Evolutionary conservation across 179 eudicot species (phyloP).

Genomic region (Monotropa hypopitys): DNA sequence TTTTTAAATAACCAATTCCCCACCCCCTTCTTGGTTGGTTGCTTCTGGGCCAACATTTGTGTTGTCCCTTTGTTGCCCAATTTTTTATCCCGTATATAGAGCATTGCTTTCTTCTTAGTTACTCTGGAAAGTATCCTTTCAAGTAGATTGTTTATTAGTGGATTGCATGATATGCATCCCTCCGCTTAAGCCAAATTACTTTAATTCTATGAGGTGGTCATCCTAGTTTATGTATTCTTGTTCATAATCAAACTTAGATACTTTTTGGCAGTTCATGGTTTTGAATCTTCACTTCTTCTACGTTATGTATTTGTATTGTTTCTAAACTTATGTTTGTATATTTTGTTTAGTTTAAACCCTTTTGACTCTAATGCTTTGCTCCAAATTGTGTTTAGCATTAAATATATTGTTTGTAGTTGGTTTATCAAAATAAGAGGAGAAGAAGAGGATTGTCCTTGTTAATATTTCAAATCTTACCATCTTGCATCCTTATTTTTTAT

Average conservation of each 20-base stretch:
- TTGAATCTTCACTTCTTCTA: not conserved
- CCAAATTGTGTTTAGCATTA: not conserved
- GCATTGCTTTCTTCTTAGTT: not conserved
- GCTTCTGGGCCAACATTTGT: too few relatives aligned
- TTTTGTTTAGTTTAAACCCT: too few relatives aligned
- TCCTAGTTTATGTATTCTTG: too few relatives aligned
- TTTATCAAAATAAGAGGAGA: not conserved
- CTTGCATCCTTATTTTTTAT: not conserved
- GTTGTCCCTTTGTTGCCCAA: not conserved
- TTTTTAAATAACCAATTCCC: not conserved
- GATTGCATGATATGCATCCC: not conserved
- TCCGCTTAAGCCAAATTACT: not conserved
- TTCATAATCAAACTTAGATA: not conserved
- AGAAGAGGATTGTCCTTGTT: not conserved
- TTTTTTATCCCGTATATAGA: not conserved
- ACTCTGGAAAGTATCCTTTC: not conserved
- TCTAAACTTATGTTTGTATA: not conserved
- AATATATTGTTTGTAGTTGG: not conserved
- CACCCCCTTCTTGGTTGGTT: not conserved
- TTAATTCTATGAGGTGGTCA: not conserved
- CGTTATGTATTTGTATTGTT: not conserved
- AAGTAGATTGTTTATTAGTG: not conserved
- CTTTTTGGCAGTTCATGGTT: not conserved
- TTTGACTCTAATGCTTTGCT: not conserved
- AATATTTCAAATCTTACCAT: not conserved